A percentile compares a stretch with the other conserved stretches of the same genome.
These are phyloP conservation scores for Stemphylium lycopersici DNA, from an alignment of 2,329 filamentous ascomycete species.

Conservation along the genomic window DNA sequence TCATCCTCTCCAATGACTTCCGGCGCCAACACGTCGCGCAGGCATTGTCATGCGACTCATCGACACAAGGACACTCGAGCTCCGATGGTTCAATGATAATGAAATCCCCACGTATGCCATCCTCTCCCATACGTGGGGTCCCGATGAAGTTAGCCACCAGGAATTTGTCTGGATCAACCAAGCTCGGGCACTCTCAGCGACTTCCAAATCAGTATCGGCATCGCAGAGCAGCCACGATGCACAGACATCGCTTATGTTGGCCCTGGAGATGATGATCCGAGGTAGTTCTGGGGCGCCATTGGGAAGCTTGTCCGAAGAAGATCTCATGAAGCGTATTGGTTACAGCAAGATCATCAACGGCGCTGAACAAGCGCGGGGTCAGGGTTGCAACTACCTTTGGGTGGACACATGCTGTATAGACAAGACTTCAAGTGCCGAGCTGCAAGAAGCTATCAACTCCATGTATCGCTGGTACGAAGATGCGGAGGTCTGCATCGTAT, in stretches of 20 bases:
- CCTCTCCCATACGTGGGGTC: slow-evolving; percentile 31
- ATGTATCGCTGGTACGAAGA: slow-evolving; percentile 37
- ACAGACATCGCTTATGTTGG: slow-evolving; percentile 21
- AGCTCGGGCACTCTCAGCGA: slow-evolving; percentile 14
- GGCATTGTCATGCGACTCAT: slow-evolving; percentile 33
- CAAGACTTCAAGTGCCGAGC: slow-evolving; percentile 28
- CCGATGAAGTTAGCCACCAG: slow-evolving; percentile 24
- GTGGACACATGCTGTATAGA: slow-evolving; percentile 37
- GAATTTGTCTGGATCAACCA: slow-evolving; percentile 27
- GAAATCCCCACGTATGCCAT: slow-evolving; percentile 30
- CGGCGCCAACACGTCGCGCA: background rate
- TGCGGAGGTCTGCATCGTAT: slow-evolving; percentile 27
- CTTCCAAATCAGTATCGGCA: slow-evolving; percentile 1
- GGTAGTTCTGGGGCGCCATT: slow-evolving; percentile 12
- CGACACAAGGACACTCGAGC: slow-evolving; percentile 30
- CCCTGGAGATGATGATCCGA: slow-evolving; percentile 28
- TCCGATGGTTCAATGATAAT: slow-evolving; percentile 29
- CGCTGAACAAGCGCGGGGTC: slow-evolving; percentile 15
- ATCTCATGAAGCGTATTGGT: slow-evolving; percentile 22
- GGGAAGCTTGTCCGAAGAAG: slow-evolving; percentile 18
- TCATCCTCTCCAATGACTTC: slow-evolving; percentile 2
- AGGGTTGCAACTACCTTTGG: slow-evolving; percentile 29
- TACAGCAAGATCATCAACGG: slow-evolving; percentile 28
- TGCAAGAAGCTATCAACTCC: slow-evolving; percentile 34
- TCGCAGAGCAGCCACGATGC: slow-evolving; percentile 13